These are phyloP conservation scores for Aspergillus candidus DNA, from an alignment of 2,329 filamentous ascomycete species.

Conservation along the genomic window DNA sequence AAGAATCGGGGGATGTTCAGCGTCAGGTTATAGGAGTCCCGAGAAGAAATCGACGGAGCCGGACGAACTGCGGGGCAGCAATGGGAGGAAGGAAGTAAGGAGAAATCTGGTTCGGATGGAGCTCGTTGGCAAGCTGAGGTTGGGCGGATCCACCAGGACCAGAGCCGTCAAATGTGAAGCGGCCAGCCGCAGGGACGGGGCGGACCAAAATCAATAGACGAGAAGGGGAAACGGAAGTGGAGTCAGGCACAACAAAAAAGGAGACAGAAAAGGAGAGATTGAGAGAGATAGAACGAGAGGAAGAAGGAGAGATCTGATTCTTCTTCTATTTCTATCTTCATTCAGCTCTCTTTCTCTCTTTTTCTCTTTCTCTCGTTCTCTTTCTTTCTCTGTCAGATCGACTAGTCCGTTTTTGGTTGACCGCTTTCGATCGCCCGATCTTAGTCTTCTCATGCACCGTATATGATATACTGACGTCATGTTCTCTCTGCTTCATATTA, in stretches of 20 bases:
- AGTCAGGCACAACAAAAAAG: neutral
- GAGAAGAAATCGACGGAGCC: too few relatives aligned
- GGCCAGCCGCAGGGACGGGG: too few relatives aligned
- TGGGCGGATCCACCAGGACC: neutral
- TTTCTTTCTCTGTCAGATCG: neutral
- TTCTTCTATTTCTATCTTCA: neutral
- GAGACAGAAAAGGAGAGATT: constrained; percentile 5
- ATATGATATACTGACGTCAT: too few relatives aligned
- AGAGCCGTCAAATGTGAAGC: constrained; percentile 1
- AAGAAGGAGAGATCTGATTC: neutral
- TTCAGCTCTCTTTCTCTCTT: neutral
- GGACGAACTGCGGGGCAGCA: too few relatives aligned
- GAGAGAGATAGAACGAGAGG: constrained; percentile 4
- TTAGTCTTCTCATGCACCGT: too few relatives aligned
- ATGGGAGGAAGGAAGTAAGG: too few relatives aligned
- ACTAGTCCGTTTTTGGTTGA: too few relatives aligned
- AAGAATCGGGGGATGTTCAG: neutral
- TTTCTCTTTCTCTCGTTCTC: neutral
- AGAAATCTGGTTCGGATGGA: neutral
- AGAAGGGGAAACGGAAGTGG: neutral
- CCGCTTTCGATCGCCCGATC: too few relatives aligned
- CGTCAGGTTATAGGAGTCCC: too few relatives aligned
- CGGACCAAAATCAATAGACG: neutral
- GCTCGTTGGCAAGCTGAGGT: neutral
- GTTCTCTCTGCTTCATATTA: too few relatives aligned